Evolutionary conservation across 108 stramenopile species (phyloP).

Genomic region (Mayamaea pseudoterrestris): DNA sequence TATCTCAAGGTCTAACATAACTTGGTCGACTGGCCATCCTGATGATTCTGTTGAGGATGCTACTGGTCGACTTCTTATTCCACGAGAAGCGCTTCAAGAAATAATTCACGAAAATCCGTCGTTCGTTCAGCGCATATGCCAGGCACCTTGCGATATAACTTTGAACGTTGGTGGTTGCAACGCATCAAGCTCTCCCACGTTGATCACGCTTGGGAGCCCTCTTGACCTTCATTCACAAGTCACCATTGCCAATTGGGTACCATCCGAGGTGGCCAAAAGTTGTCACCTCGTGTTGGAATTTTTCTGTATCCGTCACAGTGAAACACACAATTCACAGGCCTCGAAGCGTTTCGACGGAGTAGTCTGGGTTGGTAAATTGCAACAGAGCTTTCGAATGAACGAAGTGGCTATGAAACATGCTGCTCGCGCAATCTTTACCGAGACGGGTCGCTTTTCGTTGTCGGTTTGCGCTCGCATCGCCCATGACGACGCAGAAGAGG

Average conservation of each 20-base stretch:
- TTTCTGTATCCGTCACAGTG: constrained; percentile 55
- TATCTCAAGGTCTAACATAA: too few relatives aligned
- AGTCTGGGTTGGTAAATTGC: constrained; percentile 65
- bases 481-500: constrained; percentile 12
- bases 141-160: constrained; percentile 43
- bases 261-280: constrained; percentile 26
- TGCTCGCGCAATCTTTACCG: constrained; percentile 44
- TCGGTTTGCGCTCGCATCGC: constrained; percentile 57
- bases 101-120: constrained; percentile 20
- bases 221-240: constrained; percentile 29
- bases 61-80: too few relatives aligned
- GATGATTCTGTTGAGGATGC: too few relatives aligned
- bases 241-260: constrained; percentile 39
- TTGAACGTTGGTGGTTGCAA: constrained; percentile 10
- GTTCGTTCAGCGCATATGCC: constrained; percentile 56
- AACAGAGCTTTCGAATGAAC: constrained; percentile 23
- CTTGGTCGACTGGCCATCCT: too few relatives aligned
- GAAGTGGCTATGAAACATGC: constrained; percentile 32
- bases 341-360: constrained; percentile 7
- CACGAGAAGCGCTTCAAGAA: neutral
- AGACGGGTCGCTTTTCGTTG: constrained; percentile 51
- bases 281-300: constrained; percentile 46
- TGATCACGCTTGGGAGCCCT: constrained; percentile 33
- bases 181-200: too few relatives aligned
- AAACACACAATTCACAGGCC: neutral